Percentiles rank a stretch among this genome's conserved stretches.
These are phyloP conservation scores for Dactylella cylindrospora DNA, from an alignment of 2,329 filamentous ascomycete genomes.

Conservation along the genomic window DNA sequence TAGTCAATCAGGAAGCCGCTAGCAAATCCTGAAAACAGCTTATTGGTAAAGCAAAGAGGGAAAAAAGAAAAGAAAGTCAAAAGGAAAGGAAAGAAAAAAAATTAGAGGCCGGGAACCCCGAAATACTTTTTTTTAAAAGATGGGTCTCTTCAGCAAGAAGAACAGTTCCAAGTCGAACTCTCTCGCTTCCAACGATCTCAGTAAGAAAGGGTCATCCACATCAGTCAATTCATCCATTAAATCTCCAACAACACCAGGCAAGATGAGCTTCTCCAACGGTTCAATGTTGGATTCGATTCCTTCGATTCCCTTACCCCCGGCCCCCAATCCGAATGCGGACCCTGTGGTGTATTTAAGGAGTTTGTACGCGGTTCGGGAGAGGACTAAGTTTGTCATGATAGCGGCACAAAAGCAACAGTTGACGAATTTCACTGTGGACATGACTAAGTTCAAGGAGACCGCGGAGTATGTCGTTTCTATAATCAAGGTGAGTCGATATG, in stretches of 20 bases:
- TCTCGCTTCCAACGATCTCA: conserved; percentile 56
- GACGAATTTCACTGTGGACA: conserved; percentile 84
- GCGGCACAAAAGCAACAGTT: conserved; percentile 77
- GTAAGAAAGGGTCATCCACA: conserved; percentile 54
- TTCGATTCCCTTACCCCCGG: conserved; percentile 76
- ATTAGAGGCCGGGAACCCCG: neutral
- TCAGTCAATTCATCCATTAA: conserved; percentile 55
- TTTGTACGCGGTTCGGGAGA: conserved; percentile 81
- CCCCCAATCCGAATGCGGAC: conserved; percentile 83
- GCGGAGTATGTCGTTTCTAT: conserved; percentile 87
- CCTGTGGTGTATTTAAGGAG: conserved; percentile 88
- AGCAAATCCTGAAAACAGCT: too few species aligned
- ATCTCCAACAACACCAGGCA: conserved; percentile 50
- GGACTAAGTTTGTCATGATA: conserved; percentile 70
- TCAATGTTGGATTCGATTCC: conserved; percentile 58
- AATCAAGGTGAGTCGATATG: conserved; percentile 75
- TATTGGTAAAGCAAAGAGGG: neutral
- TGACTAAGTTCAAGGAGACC: conserved; percentile 78
- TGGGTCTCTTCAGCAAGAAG: conserved; percentile 61
- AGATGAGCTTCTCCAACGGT: conserved; percentile 46
- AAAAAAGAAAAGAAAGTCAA: neutral
- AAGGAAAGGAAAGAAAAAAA: neutral
- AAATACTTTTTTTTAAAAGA: conserved; percentile 10
- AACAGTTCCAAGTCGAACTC: conserved; percentile 54
- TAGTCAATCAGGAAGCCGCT: too few species aligned